A percentile compares a stretch with the other conserved stretches of the same genome.
These are phyloP conservation scores for Aspergillus sp. DNA, from an alignment of 2,329 filamentous ascomycete genomes.

Conservation along the genomic window DNA sequence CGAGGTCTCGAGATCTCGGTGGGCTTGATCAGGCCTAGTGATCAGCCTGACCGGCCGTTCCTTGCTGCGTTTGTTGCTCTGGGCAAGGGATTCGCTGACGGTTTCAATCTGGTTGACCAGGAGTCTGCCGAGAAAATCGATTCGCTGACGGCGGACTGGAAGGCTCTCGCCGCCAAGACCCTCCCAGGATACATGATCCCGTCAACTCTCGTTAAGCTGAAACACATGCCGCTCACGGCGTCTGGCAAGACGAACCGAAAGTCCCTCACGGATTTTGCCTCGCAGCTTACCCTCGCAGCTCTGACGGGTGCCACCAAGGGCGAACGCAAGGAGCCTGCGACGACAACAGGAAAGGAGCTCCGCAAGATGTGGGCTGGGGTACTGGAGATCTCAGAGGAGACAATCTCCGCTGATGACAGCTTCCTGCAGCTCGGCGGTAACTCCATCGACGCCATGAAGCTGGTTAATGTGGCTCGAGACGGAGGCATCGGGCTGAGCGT, in stretches of 20 bases:
- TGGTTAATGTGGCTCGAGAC: conserved; percentile 6
- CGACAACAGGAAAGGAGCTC: neutral
- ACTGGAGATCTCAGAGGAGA: neutral
- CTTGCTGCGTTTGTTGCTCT: conserved; percentile 11
- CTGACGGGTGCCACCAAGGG: conserved; percentile 3
- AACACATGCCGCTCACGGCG: conserved; percentile 8
- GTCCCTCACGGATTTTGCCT: conserved; percentile 6
- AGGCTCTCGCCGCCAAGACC: neutral
- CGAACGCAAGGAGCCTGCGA: conserved; percentile 8
- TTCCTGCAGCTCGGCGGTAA: conserved; percentile 13
- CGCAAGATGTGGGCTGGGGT: conserved; percentile 9
- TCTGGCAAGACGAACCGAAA: conserved; percentile 14
- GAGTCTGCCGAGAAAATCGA: conserved; percentile 2
- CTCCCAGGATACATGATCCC: conserved; percentile 15
- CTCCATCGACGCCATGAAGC: conserved; percentile 13
- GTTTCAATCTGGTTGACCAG: conserved; percentile 2
- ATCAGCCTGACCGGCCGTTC: conserved; percentile 9
- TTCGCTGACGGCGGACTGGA: conserved; percentile 7
- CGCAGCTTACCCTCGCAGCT: conserved; percentile 1
- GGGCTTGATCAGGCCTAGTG: conserved; percentile 5
- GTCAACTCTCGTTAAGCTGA: conserved; percentile 5
- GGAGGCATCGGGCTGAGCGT: conserved; percentile 5
- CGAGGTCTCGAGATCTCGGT: conserved; percentile 3
- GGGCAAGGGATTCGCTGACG: conserved; percentile 7
- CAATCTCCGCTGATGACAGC: conserved; percentile 6